Base-by-base conservation (phyloP, 2,329 filamentous ascomycete genomes). In the Colletotrichum trifolii region DNA sequence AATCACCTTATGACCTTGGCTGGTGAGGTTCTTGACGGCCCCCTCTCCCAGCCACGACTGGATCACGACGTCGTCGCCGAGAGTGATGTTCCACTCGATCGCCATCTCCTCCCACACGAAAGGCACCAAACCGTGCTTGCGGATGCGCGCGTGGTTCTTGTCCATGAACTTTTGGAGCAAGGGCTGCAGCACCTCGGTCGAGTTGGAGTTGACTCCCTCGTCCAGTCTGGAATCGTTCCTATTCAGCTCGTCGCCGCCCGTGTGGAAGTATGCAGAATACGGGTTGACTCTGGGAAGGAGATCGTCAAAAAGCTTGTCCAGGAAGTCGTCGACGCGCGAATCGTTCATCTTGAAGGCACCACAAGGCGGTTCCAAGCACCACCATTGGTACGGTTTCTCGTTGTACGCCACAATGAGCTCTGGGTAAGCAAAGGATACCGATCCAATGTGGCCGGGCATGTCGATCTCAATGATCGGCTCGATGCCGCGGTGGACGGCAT, bases 91-190 rank as follows among this genome's bases (percentile, higher is more conserved):
- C 90, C 92, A 97, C 33, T 89, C 83, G 9, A 91, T 81, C 1
- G 93, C 81, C 83, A 96, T 93, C 76, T 97, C 94, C 76, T 97
- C 93, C 94, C 94, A 97, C 1, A 94, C 91, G 25, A 97, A 81
- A 0, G 93, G 92, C 6, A 84, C 86, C 55, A 97, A 78, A 5
- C 90, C 90, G 6, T 85, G 82, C 47, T 83, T 78, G 49, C 87
- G 81, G 45, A 96, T 82, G 49, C 89, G 86, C 36, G 78, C 82
- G 75, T 94, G 91, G 71, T 89, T 89, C 69, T 85, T 84, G 74
- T 92, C 86, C 68, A 96, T 81, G 73, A 96, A 93, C 62, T 84
- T 87, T 74, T 97, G 92, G 74, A 97, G 84, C 25, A 96, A 83
- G 2, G 93, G 92, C 72, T 87, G 84, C 42, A 97, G 80, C 12